Evolutionary conservation across 1,284 basidiomycete genomes (phyloP), one percentile per base, ranked within the genome.

Genomic region (Athelia psychrophila): DNA sequence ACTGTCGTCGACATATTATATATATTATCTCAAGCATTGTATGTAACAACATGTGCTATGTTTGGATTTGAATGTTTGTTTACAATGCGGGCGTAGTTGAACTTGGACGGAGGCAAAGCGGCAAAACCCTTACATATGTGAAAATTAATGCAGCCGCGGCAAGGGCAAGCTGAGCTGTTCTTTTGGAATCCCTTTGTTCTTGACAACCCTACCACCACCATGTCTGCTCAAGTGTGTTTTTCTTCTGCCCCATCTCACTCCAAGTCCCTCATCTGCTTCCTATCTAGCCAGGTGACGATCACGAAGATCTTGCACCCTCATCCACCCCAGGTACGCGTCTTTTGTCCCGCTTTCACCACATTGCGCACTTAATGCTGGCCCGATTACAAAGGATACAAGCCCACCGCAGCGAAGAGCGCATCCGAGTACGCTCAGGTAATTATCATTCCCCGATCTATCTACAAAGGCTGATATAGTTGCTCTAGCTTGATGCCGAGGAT

Each of bases 401-500:
- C 78, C 45, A 66, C 71, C n/a, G 80, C 77, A 53, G 79, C 74
- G 19, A 91, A 88, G 72, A 75, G 74, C 44, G 70, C 83, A 18
- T 85, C 87, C 44, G 88, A 91, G 64, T 88, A 88, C 53, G 83
- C 82, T 15, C 16, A 42, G 20, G 38, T 42, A 42, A n/a, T 22
- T 42, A n/a, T n/a, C 6, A 18, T 6, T 6, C 9, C 20, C n/a
- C 38, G 38, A 42, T 42, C 38, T 42, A n/a, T 22, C 6, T 9
- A 16, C 20, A n/a, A 6, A 42, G 38, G 38, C 38, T 42, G 20
- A n/a, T 18, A 42, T 18, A 42, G n/a, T 22, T 16, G 16, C 6
- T 42, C 8, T 71, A 84, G 44, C 80, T 95, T 50, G 93, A 95
- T 69, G 88, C 87, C 12, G 77, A 89, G 54, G 93, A 95, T 67